A percentile compares a stretch with the other conserved stretches of the same genome.
These are phyloP conservation scores for Cercophora sp. DNA, from an alignment of 495 filamentous ascomycete genomes.

Conservation along the genomic window DNA sequence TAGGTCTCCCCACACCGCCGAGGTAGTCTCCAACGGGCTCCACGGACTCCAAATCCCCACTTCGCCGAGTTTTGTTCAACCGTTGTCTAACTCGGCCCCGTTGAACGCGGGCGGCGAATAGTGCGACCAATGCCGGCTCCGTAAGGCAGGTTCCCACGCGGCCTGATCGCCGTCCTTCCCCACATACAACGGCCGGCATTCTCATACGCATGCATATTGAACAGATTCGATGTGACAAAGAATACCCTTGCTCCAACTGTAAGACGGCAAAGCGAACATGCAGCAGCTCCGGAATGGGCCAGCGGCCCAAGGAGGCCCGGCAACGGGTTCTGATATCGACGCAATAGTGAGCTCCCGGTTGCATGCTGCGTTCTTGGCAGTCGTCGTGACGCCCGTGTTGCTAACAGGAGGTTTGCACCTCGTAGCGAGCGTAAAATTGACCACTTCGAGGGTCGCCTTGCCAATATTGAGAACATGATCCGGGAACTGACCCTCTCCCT, in stretches of 20 bases:
- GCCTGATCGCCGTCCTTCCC: not conserved
- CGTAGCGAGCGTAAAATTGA: constrained; percentile 71
- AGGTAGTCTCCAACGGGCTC: not conserved
- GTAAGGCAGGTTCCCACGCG: constrained; percentile 28
- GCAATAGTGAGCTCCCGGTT: constrained; percentile 57
- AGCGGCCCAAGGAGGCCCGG: constrained; percentile 54
- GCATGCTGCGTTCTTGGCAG: too few species aligned
- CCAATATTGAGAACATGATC: constrained; percentile 53
- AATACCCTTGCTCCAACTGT: constrained; percentile 63
- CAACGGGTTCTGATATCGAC: constrained; percentile 64
- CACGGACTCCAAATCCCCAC: not conserved
- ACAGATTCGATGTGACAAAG: constrained; percentile 68
- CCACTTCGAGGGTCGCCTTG: constrained; percentile 58
- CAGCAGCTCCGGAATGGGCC: constrained; percentile 58
- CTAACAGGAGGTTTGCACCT: not conserved
- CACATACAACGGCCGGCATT: not conserved
- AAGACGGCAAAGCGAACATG: constrained; percentile 51
- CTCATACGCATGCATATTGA: not conserved
- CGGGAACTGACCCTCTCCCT: constrained; percentile 33
- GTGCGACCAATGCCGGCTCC: constrained; percentile 33
- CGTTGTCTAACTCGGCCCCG: not conserved
- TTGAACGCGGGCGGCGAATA: not conserved
- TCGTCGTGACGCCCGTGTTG: not conserved
- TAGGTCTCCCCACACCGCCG: constrained; percentile 4
- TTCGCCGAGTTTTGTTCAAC: not conserved